Evolutionary conservation across 352 stramenopile genomes (phyloP).

Genomic region (Pythium oligandrum): DNA sequence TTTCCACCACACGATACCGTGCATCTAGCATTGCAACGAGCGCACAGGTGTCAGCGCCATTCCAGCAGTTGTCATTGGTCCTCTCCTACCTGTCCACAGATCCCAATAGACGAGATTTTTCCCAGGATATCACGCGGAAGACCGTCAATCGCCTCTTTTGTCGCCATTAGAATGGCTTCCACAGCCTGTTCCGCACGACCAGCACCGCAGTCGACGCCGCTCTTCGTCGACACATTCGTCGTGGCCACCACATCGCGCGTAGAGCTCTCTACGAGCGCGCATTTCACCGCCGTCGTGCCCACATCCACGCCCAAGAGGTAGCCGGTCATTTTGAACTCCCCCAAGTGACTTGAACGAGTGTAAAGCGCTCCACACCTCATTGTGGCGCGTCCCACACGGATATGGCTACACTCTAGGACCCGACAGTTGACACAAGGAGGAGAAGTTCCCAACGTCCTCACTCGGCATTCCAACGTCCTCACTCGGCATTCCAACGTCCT

Average conservation of each 20-base stretch:
- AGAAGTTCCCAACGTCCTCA: too few relatives aligned
- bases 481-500: too few relatives aligned
- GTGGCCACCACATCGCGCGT: slow-evolving; percentile 26
- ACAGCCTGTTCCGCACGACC: slow-evolving; percentile 38
- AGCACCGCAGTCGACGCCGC: slow-evolving; percentile 19
- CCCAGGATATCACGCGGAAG: slow-evolving; percentile 22
- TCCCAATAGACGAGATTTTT: slow-evolving; percentile 38
- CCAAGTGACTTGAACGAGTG: background rate
- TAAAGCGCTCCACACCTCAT: background rate
- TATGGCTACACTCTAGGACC: too few relatives aligned
- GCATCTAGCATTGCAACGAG: slow-evolving; percentile 43
- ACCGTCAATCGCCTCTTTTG: slow-evolving; percentile 26
- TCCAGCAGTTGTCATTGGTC: background rate
- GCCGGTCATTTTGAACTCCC: too few relatives aligned
- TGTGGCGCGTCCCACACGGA: too few relatives aligned
- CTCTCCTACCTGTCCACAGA: slow-evolving; percentile 59
- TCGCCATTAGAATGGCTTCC: slow-evolving; percentile 39
- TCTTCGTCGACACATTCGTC: slow-evolving; percentile 26
- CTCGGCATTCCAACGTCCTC: too few relatives aligned
- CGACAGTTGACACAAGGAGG: too few relatives aligned
- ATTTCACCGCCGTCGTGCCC: slow-evolving; percentile 77
- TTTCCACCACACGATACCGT: slow-evolving; percentile 82
- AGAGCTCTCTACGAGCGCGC: slow-evolving; percentile 36
- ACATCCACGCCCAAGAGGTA: slow-evolving; percentile 54
- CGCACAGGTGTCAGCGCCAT: background rate